phyloP scores from a whole-genome alignment of 768 basidiomycete genomes.

The Amanita exitialis region DNA sequence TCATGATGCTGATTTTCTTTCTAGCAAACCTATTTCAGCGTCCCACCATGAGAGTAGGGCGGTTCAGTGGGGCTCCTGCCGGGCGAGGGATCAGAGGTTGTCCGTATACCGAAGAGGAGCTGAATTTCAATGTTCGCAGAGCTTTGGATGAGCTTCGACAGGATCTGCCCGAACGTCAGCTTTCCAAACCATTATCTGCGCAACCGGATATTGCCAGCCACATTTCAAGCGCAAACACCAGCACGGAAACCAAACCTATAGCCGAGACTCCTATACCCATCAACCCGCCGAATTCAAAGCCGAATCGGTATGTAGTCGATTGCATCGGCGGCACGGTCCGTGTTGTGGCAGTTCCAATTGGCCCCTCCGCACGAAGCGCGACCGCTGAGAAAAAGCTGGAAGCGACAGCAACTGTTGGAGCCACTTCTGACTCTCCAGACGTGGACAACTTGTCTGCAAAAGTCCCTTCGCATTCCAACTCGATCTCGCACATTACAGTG shows the following conservation, averaged over 20 bases:
- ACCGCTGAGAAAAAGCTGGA: neutral
- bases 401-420: neutral
- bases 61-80: neutral
- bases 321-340: neutral
- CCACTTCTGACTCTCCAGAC: neutral
- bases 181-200: neutral
- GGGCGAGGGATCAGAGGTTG: neutral
- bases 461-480: neutral
- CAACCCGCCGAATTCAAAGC: neutral
- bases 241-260: neutral
- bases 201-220: neutral
- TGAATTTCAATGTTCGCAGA: conserved; percentile 2
- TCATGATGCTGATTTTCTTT: neutral
- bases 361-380: neutral
- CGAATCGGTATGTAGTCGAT: conserved; percentile 2
- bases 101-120: conserved; percentile 3
- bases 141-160: conserved; percentile 3
- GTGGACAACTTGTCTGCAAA: neutral
- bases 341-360: neutral
- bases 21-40: neutral
- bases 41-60: neutral
- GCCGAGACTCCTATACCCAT: neutral
- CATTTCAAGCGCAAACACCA: neutral
- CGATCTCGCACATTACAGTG: neutral
- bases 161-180: neutral